Percentiles rank a stretch among this genome's conserved stretches.
Conservation (phyloP, 768 basidiomycete genomes). For the Leccinum subgranulosum region DNA sequence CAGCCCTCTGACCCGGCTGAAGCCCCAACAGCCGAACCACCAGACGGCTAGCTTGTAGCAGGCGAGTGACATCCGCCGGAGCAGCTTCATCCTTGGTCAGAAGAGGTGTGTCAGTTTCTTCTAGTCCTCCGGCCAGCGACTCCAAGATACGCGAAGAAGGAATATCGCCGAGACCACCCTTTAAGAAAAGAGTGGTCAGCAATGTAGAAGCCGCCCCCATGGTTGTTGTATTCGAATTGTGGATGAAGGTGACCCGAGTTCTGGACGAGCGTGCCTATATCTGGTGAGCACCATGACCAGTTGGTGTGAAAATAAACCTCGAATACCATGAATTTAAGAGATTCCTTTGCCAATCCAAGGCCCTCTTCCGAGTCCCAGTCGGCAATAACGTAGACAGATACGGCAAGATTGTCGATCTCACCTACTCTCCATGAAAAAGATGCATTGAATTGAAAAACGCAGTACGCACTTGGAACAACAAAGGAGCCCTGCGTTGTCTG, state of each 20-base stretch:
- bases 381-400: constrained; percentile 66
- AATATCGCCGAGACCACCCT: constrained; percentile 34
- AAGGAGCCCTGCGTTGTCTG: constrained; percentile 44
- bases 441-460: not conserved
- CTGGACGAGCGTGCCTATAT: constrained; percentile 42
- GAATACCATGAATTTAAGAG: constrained; percentile 62
- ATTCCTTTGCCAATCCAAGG: constrained; percentile 55
- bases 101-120: constrained; percentile 37
- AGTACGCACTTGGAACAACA: constrained; percentile 58
- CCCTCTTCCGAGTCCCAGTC: constrained; percentile 72
- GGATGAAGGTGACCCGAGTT: constrained; percentile 72
- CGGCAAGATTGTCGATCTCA: constrained; percentile 24
- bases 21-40: constrained; percentile 58
- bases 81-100: constrained; percentile 28
- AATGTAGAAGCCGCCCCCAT: constrained; percentile 38
- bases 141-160: constrained; percentile 17
- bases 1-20: constrained; percentile 53
- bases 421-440: constrained; percentile 13
- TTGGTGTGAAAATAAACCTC: not conserved
- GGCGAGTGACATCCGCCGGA: constrained; percentile 19
- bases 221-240: constrained; percentile 49
- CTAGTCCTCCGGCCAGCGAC: constrained; percentile 2
- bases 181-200: constrained; percentile 48
- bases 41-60: constrained; percentile 46
- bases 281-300: not conserved